Base-by-base conservation (phyloP, 2,329 filamentous ascomycete genomes). In the Xylariaceae sp. region DNA sequence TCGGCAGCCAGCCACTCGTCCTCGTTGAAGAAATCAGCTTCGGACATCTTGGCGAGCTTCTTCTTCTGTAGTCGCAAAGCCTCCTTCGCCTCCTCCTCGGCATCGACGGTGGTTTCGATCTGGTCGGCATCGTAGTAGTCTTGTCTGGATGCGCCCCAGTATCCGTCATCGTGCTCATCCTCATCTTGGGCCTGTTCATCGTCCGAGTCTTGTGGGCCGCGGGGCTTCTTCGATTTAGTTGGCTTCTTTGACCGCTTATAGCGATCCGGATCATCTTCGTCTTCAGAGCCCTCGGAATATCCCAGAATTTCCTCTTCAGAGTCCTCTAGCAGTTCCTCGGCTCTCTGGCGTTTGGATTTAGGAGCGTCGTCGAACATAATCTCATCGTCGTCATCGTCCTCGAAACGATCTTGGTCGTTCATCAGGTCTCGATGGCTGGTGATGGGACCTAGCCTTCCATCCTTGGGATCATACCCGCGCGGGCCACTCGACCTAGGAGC, bases 11-110 rank as follows among this genome's bases (percentile, higher is more conserved):
- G 67, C 94, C 92, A 97, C 58, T 95, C 90, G 39, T 83, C 80
- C 63, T 95, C 89, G 61, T 97, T 90, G 57, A 97, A 95, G 9
- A 96, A 99, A 66, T 99, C 94, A 36, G 87, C 87, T 58, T 95
- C 91, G 6, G 83, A 82, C 88, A 99, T 94, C 58, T 87, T 85
- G 59, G 90, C 80, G 19, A 97, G 70, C 65, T 94, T 92, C 76
- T 96, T 96, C 70, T 90, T 85, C 68, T 97, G 92, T 52, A 99
- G 71, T 54, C 90, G 79, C 67, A 86, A 85, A 3, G 92, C 94
- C 67, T 99, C 95, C 11, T 80, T 83, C 69, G 99, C 95, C 74
- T 99, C 94, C 63, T 94, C 91, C 31, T 95, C 71, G 0, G 94
- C 94, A 73, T 74, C 70, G 12, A 65, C 66, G 45, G 73, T 71